Percentiles rank a stretch among this genome's conserved stretches.
Conservation (phyloP, 805 yeast species). For the Torulaspora maleeae region DNA sequence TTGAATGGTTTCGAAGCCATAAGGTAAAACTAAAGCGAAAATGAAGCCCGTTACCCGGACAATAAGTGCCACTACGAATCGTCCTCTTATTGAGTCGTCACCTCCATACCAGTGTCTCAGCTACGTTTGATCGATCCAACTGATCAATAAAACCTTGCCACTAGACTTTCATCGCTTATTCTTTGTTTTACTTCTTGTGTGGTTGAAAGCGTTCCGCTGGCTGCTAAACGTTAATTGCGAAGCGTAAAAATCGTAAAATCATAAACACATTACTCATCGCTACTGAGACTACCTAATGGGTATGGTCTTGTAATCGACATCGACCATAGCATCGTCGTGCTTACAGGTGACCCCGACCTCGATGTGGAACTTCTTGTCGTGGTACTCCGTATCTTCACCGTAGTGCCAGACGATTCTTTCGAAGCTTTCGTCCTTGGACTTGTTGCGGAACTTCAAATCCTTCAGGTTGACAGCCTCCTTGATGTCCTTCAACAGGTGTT, state of each 20-base stretch:
- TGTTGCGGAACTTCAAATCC: constrained; percentile 47
- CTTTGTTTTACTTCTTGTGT: too few species aligned
- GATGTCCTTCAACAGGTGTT: constrained; percentile 65
- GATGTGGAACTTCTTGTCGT: constrained; percentile 59
- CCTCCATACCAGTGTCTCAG: background rate
- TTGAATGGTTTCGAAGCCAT: too few species aligned
- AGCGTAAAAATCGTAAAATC: background rate
- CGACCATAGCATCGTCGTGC: constrained; percentile 61
- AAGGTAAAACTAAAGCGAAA: too few species aligned
- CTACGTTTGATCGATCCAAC: background rate
- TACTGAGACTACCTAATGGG: constrained; percentile 31
- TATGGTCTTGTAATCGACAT: constrained; percentile 57
- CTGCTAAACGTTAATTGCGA: background rate
- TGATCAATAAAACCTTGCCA: too few species aligned
- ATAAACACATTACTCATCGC: constrained; percentile 3
- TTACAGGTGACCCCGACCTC: constrained; percentile 61
- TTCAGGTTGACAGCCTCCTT: constrained; percentile 52
- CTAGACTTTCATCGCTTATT: too few species aligned
- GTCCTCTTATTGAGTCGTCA: background rate
- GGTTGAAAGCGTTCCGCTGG: background rate
- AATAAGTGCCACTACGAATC: background rate
- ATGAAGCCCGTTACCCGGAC: constrained; percentile 1
- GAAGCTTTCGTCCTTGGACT: constrained; percentile 44
- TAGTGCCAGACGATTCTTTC: constrained; percentile 59
- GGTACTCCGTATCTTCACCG: constrained; percentile 54